Base-by-base conservation (phyloP, 345 rosid genomes). In the Citrus medica region DNA sequence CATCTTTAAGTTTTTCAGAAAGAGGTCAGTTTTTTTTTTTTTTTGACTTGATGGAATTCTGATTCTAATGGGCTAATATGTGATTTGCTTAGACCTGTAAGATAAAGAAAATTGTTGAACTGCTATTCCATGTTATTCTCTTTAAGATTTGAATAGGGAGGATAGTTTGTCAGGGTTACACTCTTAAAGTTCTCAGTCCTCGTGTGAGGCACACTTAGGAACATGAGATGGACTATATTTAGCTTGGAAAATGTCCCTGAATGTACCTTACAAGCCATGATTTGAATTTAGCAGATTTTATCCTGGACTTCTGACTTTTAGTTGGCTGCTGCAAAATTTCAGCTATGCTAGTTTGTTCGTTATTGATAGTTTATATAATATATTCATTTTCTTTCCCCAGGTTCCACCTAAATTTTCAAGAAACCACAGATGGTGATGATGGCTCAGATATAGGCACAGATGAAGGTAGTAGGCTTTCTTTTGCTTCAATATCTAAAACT, bases 1-100 rank as follows among this genome's bases (percentile, higher is more conserved):
- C 86, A 85, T 97, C 82, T 90, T 86, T 72, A 93, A 94, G 82
- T 94, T 92, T 84, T 93, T 94, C 66, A 83, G 90, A 38, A 96
- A 92, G 86, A 92, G 98, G 98, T 89, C 62, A 66, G 86, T 79
- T 58, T 51, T 42, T 10, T 42, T 9, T 10, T 67, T 75, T 63
- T 4, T 28, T 67, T 19, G n/a, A 46, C 5, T 51, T 78, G 51
- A 56, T 63, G 67, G 51, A 55, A 19, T 40, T 67, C 24, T 14
- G 17, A 64, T 32, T 40, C 27, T 72, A 46, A 10, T 7, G 38
- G 66, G 42, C 67, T 56, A 61, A 61, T 56, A 67, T 21, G 51
- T 12, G 16, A 46, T 51, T 51, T 51, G 6, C 56, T 46, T 46
- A 46, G 51, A 46, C 51, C 51, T 0, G 51, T 3, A 46, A 46